These are phyloP conservation scores for Leishmania martiniquensis DNA, from an alignment of 208 protist species.

Conservation along the genomic window DNA sequence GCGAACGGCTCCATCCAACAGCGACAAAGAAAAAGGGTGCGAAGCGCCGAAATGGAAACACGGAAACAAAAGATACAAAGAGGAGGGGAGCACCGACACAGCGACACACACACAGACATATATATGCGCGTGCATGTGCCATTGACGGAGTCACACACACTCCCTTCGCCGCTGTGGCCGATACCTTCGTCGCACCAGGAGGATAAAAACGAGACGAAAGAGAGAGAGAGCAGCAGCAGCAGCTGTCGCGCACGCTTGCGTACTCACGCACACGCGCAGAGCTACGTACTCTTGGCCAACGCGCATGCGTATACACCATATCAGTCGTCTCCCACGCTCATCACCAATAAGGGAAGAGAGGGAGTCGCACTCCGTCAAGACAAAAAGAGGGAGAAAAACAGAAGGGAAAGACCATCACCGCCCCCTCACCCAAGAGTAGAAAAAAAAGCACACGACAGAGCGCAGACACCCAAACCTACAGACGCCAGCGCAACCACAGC, in stretches of 20 bases:
- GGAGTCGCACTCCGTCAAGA: neutral
- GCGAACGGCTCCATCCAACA: neutral
- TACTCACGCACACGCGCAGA: neutral
- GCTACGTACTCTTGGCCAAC: neutral
- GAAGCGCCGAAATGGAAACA: neutral
- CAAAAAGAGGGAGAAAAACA: neutral
- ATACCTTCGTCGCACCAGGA: neutral
- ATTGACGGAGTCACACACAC: neutral
- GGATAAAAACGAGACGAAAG: neutral
- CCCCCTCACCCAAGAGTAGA: neutral
- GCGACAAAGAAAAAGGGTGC: neutral
- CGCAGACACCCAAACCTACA: neutral
- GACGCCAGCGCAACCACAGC: neutral
- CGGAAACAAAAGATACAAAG: neutral
- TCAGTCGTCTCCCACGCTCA: neutral
- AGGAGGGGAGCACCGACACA: neutral
- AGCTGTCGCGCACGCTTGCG: neutral
- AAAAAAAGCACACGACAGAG: neutral
- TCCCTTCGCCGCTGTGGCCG: neutral
- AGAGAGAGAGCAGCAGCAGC: neutral
- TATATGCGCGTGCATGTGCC: too few relatives aligned
- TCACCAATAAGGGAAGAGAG: neutral
- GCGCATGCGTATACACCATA: neutral
- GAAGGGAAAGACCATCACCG: neutral
- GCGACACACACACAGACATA: too few relatives aligned